phyloP scores from a whole-genome alignment of 352 stramenopile genomes.

The Phytophthora megakarya region DNA sequence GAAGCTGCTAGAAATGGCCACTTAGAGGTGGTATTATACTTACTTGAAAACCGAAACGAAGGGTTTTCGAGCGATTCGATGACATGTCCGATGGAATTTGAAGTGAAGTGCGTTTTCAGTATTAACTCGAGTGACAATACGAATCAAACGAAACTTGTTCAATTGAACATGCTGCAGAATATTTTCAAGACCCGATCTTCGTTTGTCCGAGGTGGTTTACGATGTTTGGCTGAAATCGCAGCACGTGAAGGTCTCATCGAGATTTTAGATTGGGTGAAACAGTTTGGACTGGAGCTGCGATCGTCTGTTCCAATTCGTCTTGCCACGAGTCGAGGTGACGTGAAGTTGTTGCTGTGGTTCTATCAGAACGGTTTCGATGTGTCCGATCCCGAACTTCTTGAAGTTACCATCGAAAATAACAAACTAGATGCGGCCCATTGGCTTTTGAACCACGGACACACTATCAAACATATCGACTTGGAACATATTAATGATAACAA shows the following conservation, averaged over 20 bases:
- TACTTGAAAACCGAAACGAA: neutral
- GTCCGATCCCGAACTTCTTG: neutral
- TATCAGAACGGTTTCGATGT: neutral
- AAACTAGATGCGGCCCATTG: neutral
- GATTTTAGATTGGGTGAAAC: constrained; percentile 8
- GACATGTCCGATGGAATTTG: neutral
- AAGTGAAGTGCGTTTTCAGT: neutral
- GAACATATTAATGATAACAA: neutral
- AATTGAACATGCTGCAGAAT: neutral
- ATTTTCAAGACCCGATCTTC: neutral
- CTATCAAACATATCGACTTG: neutral
- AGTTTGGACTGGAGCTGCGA: neutral
- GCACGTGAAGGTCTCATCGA: neutral
- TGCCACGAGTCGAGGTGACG: neutral
- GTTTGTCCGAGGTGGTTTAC: neutral
- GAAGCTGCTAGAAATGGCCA: neutral
- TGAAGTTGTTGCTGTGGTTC: constrained; percentile 10
- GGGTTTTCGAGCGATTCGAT: neutral
- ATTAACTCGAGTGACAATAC: neutral
- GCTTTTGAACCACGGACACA: neutral
- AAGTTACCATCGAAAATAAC: neutral
- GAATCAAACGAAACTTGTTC: neutral
- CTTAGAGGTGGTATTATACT: neutral
- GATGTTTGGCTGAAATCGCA: neutral
- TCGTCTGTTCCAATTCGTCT: neutral